Evolutionary conservation across 768 basidiomycete species (phyloP).

Genomic region (Lentinus brumalis): DNA sequence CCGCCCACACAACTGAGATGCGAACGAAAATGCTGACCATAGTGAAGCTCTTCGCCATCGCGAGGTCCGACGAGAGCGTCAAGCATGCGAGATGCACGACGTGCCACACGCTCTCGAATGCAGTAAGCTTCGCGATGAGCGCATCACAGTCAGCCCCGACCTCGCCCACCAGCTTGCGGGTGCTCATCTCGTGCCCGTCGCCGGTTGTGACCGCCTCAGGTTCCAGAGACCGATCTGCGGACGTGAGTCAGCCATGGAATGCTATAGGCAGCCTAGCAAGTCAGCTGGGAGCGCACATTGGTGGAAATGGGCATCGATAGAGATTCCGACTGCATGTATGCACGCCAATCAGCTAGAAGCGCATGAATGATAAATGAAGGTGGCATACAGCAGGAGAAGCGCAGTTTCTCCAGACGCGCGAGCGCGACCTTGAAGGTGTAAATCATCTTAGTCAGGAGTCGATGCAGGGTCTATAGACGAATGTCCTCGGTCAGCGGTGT

Average conservation of each 20-base stretch:
- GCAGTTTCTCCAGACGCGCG: conserved; percentile 25
- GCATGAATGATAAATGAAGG: not conserved
- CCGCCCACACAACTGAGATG: no score
- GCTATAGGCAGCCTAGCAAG: not conserved
- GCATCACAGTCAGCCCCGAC: conserved; percentile 23
- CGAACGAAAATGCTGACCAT: conserved; percentile 13
- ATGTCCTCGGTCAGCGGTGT: not conserved
- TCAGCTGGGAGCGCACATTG: conserved; percentile 4
- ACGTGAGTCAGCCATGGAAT: not conserved
- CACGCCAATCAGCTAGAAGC: not conserved
- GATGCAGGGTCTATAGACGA: conserved; percentile 20
- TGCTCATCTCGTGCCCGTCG: conserved; percentile 14
- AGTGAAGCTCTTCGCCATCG: conserved; percentile 24
- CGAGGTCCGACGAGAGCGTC: conserved; percentile 24
- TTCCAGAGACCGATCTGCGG: conserved; percentile 11
- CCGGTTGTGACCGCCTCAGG: not conserved
- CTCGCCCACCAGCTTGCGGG: conserved; percentile 6
- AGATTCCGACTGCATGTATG: conserved; percentile 17
- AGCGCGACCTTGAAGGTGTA: conserved; percentile 27
- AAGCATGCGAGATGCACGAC: conserved; percentile 26
- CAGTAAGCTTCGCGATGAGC: conserved; percentile 24
- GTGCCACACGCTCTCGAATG: conserved; percentile 34
- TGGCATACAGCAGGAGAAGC: conserved; percentile 23
- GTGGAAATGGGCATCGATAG: conserved; percentile 22
- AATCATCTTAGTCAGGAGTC: conserved; percentile 23